Evolutionary conservation across 208 protist genomes (phyloP), one percentile per base, ranked within the genome.

Genomic region (Crithidia bombi): DNA sequence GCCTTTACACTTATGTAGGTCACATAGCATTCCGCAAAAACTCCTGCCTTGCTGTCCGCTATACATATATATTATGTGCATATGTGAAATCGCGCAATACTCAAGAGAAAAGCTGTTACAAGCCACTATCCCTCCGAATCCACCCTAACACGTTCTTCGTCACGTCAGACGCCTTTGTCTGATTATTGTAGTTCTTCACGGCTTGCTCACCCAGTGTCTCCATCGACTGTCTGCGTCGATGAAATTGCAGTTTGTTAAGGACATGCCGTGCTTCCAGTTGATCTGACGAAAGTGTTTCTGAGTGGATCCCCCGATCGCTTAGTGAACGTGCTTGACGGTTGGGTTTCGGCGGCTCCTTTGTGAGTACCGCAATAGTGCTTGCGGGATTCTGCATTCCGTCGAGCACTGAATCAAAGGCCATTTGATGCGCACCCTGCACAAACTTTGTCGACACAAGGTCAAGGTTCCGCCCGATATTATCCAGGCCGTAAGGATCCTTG

Each of bases 381-480:
- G 56, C 58, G 3, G 88, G 80, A 65, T 94, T 83, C n/a, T 75
- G 57, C 19, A 83, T 61, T n/a, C 87, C 79, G 5, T 75, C 65
- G 4, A 89, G 44, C 14, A 93, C 36, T 41, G 54, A 38, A 25
- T 73, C 61, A 23, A 90, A 68, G n/a, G 82, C 85, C 23, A 59
- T 41, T 17, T 47, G 2, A 63, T 93, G 87, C 47, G 85, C 78
- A 52, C 85, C 58, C 26, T 73, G 73, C 15, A 96, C 87, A 58
- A 86, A 94, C 11, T 47, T 67, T 15, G 82, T 67, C 23, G 89
- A 77, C 30, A 88, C 78, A 9, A 47, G 12, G 57, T 92, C 85
- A n/a, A 97, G 78, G 70, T 94, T 97, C 17, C 92, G 81, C 14
- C 71, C 90, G 75, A 95, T 91, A 61, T 94, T 97, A 67, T 97